Conservation (phyloP, 495 filamentous ascomycete genomes). For the Neurospora terricola region DNA sequence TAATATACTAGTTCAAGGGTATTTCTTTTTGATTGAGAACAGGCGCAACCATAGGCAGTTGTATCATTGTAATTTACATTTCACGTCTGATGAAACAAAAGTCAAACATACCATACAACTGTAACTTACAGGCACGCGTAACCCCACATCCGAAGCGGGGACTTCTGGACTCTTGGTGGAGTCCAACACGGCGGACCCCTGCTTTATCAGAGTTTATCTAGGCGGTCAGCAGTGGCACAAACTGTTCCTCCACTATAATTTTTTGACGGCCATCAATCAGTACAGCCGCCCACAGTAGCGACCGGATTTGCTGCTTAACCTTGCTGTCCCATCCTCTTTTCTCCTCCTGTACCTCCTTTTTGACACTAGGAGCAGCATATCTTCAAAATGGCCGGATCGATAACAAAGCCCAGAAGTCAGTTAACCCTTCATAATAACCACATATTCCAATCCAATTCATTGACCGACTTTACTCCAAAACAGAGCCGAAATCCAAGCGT, state of each 20-base stretch:
- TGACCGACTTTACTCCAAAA: background rate
- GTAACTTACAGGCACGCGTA: background rate
- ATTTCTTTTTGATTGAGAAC: background rate
- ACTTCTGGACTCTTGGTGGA: constrained; percentile 1
- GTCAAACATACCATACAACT: background rate
- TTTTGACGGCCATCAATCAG: constrained; percentile 11
- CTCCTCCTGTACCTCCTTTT: background rate
- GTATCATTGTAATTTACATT: background rate
- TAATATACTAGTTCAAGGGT: too few species aligned
- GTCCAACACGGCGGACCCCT: constrained; percentile 12
- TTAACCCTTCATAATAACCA: background rate
- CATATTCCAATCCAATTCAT: background rate
- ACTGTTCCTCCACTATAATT: constrained; percentile 18
- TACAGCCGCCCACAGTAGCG: background rate
- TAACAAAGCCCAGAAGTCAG: constrained; percentile 45
- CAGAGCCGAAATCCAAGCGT: constrained; percentile 93
- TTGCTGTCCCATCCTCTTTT: background rate
- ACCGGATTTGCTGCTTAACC: background rate
- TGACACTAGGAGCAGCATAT: background rate
- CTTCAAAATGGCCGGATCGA: constrained; percentile 34
- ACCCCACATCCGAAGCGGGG: constrained; percentile 1
- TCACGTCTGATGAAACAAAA: background rate
- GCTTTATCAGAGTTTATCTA: constrained; percentile 17
- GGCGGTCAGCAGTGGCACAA: constrained; percentile 33
- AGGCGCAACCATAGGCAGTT: background rate